Conservation (phyloP, 164 flowering plant genomes). For the grape (Vitis vinifera) region ASM3070453v1 NC_081814.1:8034501-8035000, state of each 20-base stretch:
- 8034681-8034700: conserved; percentile 54
- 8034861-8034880: conserved; percentile 69
- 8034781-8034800: conserved; percentile 55
- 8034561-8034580: conserved; percentile 70
- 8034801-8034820: conserved; percentile 59
- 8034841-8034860: conserved; percentile 41
- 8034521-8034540: conserved; percentile 53
- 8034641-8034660: conserved; percentile 30
- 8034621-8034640: conserved; percentile 34
- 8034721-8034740: conserved; percentile 50
- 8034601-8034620: conserved; percentile 31
- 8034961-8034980: conserved; percentile 43
- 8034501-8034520: conserved; percentile 34
- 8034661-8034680: conserved; percentile 54
- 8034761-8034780: conserved; percentile 20
- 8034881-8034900: conserved; percentile 57
- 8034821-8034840: conserved; percentile 32
- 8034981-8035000: conserved; percentile 64
- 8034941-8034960: conserved; percentile 48
- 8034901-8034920: conserved; percentile 39
- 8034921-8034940: conserved; percentile 45
- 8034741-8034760: conserved; percentile 41
- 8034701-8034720: conserved; percentile 19
- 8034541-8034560: conserved; percentile 55
- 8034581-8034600: conserved; percentile 50